phyloP scores from a whole-genome alignment of 78 protist genomes.

The Chrysochromulina tobinii region DNA sequence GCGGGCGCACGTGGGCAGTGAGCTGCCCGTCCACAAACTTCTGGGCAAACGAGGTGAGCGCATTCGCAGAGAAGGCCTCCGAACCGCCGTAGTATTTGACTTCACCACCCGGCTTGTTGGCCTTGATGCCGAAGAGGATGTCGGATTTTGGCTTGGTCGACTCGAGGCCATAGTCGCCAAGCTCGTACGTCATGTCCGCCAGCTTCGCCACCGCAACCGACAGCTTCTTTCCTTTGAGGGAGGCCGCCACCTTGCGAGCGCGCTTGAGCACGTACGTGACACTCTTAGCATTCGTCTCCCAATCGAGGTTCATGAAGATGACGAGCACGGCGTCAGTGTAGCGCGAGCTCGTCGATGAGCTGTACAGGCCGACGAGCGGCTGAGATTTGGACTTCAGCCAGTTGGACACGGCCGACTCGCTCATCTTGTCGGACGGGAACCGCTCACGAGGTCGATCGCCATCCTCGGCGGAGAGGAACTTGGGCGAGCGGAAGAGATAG shows the following conservation, averaged over 20 bases:
- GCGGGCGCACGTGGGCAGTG: too few species aligned
- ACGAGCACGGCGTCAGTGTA: neutral
- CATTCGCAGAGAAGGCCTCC: too few species aligned
- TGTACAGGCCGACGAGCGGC: neutral
- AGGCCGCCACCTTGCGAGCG: neutral
- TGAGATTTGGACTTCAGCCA: neutral
- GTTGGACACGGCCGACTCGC: neutral
- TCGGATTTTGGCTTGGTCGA: neutral
- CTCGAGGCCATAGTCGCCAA: neutral
- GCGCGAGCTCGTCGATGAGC: neutral
- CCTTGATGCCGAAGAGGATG: neutral
- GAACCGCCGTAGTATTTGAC: too few species aligned
- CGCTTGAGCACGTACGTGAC: neutral
- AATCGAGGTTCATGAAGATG: neutral
- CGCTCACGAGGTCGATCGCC: constrained; percentile 13
- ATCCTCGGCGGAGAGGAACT: neutral
- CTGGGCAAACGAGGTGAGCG: too few species aligned
- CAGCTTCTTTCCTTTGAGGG: neutral
- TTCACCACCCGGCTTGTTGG: too few species aligned
- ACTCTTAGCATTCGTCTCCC: neutral
- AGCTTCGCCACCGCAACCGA: neutral
- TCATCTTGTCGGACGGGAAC: neutral
- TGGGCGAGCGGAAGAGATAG: neutral
- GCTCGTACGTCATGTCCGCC: neutral
- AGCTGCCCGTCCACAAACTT: too few species aligned